Evolutionary conservation across 768 basidiomycete species (phyloP).

Genomic region (Termitomyces titanicus): DNA sequence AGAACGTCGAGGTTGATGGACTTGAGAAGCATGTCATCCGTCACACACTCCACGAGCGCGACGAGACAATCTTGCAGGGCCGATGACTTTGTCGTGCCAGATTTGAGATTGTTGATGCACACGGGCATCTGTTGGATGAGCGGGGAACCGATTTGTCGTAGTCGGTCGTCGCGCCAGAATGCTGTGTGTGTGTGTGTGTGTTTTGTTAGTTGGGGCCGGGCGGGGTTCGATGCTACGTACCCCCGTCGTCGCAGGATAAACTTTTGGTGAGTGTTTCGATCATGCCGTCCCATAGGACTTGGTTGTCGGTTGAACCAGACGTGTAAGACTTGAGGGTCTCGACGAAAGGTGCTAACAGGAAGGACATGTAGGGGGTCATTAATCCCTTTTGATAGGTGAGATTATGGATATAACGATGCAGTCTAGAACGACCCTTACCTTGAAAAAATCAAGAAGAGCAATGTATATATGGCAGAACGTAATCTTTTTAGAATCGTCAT

Average conservation of each 20-base stretch:
- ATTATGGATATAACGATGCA: background rate
- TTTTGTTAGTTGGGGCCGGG: too few relatives aligned
- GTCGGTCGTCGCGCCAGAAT: conserved; percentile 87
- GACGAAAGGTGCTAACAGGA: conserved; percentile 63
- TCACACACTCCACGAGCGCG: conserved; percentile 49
- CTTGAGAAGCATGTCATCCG: conserved; percentile 69
- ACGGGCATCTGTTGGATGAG: conserved; percentile 66
- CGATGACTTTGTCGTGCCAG: conserved; percentile 33
- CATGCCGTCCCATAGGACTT: conserved; percentile 59
- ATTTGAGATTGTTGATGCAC: conserved; percentile 34
- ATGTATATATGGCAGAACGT: conserved; percentile 76
- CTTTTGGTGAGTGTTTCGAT: conserved; percentile 64
- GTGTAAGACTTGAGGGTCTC: conserved; percentile 56
- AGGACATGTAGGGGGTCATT: conserved; percentile 90
- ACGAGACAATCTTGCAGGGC: conserved; percentile 49
- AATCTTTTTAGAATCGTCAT: conserved; percentile 47
- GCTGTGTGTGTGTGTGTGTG: conserved; percentile 34
- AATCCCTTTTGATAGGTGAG: conserved; percentile 45
- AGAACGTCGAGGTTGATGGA: conserved; percentile 77
- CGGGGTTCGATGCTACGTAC: conserved; percentile 47
- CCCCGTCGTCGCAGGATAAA: conserved; percentile 74
- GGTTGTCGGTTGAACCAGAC: conserved; percentile 27
- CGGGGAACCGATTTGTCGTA: conserved; percentile 55
- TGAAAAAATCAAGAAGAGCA: conserved; percentile 81
- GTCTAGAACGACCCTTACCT: conserved; percentile 46